A percentile compares a stretch with the other conserved stretches of the same genome.
Evolutionary conservation across 2,329 filamentous ascomycete genomes (phyloP).

Genomic region (Fusarium tjaetaba): DNA sequence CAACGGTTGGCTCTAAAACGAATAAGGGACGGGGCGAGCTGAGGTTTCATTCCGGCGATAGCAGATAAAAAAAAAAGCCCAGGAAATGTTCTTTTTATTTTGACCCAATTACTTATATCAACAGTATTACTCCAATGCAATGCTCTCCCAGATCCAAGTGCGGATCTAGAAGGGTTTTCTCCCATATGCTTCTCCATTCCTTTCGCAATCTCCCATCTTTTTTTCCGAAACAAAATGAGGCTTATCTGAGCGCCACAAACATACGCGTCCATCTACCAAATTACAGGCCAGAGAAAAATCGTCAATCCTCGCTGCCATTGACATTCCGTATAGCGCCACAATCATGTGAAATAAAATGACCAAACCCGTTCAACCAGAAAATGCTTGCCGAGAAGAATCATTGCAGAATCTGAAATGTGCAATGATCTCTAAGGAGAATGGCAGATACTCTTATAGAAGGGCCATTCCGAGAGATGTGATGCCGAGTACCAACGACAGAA

Average conservation of each 20-base stretch:
- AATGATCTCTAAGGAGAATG: background rate
- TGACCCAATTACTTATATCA: constrained; percentile 1
- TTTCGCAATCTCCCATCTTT: constrained; percentile 21
- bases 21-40: background rate
- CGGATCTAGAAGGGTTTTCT: background rate
- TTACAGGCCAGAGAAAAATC: constrained; percentile 8
- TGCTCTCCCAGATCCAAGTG: constrained; percentile 4
- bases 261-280: constrained; percentile 8
- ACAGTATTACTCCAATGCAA: constrained; percentile 13
- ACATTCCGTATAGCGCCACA: constrained; percentile 29
- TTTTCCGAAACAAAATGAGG: constrained; percentile 10
- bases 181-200: background rate
- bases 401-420: background rate
- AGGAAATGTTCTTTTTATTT: background rate
- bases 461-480: constrained; percentile 41
- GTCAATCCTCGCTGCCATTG: constrained; percentile 17
- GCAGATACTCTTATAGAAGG: constrained; percentile 4
- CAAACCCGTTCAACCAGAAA: background rate
- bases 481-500: constrained; percentile 39
- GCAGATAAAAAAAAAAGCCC: background rate
- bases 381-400: constrained; percentile 1
- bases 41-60: background rate
- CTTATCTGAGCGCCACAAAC: constrained; percentile 39
- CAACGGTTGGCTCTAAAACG: background rate
- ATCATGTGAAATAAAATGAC: constrained; percentile 20